Percentiles rank a stretch among this genome's conserved stretches.
These are phyloP conservation scores for Penicillium sp. DNA, from an alignment of 2,329 filamentous ascomycete species.

Conservation along the genomic window DNA sequence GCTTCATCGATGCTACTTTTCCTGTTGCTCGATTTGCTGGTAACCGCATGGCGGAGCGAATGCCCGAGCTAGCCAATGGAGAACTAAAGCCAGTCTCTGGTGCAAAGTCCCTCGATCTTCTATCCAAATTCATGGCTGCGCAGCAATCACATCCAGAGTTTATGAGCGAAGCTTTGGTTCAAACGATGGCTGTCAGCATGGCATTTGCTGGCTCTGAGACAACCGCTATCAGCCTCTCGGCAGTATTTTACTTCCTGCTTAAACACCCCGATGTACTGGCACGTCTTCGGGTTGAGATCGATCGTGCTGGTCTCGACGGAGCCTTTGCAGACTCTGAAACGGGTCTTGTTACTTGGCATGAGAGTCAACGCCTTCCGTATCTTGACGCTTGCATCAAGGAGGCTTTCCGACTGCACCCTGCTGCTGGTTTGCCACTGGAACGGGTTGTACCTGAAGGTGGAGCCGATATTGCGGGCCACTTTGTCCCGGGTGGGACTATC, in stretches of 20 bases:
- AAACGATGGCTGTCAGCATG: conserved; percentile 36
- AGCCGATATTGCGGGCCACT: conserved; percentile 24
- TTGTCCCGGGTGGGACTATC: conserved; percentile 32
- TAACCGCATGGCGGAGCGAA: conserved; percentile 27
- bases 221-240: conserved; percentile 73
- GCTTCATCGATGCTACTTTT: conserved; percentile 26
- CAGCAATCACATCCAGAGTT: conserved; percentile 30
- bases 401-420: conserved; percentile 75
- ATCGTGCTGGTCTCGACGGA: conserved; percentile 55
- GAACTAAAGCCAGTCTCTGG: not conserved
- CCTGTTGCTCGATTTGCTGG: conserved; percentile 28
- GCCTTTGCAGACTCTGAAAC: conserved; percentile 35
- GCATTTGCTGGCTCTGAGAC: conserved; percentile 75
- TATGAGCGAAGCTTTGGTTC: conserved; percentile 32
- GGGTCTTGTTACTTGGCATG: conserved; percentile 67
- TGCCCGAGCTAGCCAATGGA: conserved; percentile 11
- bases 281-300: conserved; percentile 60
- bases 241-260: conserved; percentile 75
- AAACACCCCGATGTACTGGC: conserved; percentile 56
- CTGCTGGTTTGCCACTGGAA: conserved; percentile 73
- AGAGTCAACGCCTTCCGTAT: conserved; percentile 72
- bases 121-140: conserved; percentile 33
- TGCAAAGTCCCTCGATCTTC: conserved; percentile 23
- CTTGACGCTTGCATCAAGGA: conserved; percentile 57
- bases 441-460: conserved; percentile 64